Evolutionary conservation across 176 grass and related monocot genomes (phyloP).

Genomic region (Carex scoparia): DNA sequence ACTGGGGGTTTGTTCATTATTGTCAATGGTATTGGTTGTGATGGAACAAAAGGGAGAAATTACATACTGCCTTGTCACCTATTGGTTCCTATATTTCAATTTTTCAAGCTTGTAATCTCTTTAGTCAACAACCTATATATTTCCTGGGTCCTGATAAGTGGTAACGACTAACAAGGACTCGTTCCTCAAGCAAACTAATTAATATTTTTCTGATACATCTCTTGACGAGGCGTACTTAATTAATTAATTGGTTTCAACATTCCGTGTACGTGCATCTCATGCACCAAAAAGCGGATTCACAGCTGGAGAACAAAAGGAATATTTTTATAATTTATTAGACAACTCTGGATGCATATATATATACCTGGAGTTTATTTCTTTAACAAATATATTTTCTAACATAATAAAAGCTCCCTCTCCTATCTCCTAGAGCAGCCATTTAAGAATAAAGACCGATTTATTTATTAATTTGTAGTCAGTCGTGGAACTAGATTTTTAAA

Average conservation of each 20-base stretch:
- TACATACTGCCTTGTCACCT: background rate
- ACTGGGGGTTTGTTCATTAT: background rate
- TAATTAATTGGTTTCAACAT: slow-evolving; percentile 9
- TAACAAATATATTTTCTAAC: too few species aligned
- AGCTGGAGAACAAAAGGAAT: background rate
- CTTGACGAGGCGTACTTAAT: background rate
- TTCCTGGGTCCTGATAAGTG: background rate
- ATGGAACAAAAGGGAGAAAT: background rate
- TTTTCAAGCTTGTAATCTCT: background rate
- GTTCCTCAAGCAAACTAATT: background rate
- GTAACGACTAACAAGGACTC: background rate
- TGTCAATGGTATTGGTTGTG: background rate
- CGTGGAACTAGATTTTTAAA: too few species aligned
- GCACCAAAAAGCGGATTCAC: slow-evolving; percentile 8
- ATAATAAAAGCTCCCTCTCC: too few species aligned
- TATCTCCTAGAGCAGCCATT: too few species aligned
- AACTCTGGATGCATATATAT: background rate
- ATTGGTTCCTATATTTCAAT: background rate
- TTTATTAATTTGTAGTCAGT: too few species aligned
- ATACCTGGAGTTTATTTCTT: background rate
- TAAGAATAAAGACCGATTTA: too few species aligned
- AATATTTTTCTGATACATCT: background rate
- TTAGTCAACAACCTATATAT: background rate
- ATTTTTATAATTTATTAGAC: background rate
- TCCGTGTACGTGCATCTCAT: background rate